Evolutionary conservation across 371 early-diverging fungal species (phyloP).

Genomic region (Lichtheimia ornata): DNA sequence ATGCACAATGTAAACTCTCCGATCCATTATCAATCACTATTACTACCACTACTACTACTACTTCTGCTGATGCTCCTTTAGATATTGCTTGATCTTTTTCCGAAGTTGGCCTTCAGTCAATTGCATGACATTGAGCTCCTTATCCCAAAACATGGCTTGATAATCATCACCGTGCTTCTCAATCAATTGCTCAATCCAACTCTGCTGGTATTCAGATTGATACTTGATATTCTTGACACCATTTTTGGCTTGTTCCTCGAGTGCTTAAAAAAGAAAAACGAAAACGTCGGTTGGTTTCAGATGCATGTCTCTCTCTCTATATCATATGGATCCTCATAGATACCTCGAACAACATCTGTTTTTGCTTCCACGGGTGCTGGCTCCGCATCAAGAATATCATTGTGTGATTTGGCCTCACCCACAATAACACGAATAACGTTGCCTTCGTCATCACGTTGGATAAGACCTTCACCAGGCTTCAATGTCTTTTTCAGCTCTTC

Average conservation of each 20-base stretch:
- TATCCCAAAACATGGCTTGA: slow-evolving; percentile 88
- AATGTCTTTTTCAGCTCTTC: slow-evolving; percentile 48
- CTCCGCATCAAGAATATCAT: slow-evolving; percentile 61
- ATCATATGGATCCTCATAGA: not conserved
- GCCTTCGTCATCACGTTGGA: slow-evolving; percentile 85
- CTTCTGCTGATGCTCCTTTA: slow-evolving; percentile 4
- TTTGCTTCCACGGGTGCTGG: slow-evolving; percentile 57
- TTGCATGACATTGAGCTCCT: slow-evolving; percentile 81
- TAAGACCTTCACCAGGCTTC: slow-evolving; percentile 72
- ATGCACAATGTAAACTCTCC: not conserved
- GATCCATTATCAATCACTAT: not conserved
- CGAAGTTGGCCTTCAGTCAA: slow-evolving; percentile 77
- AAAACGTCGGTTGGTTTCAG: not conserved
- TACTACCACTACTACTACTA: not conserved
- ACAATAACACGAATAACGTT: slow-evolving; percentile 75
- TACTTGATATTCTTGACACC: slow-evolving; percentile 51
- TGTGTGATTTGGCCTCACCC: slow-evolving; percentile 55
- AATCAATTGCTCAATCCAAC: slow-evolving; percentile 65
- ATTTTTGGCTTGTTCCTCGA: slow-evolving; percentile 63
- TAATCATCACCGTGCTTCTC: slow-evolving; percentile 84
- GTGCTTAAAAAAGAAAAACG: slow-evolving; percentile 18
- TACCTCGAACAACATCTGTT: slow-evolving; percentile 63
- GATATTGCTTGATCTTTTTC: slow-evolving; percentile 43
- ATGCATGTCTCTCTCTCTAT: not conserved
- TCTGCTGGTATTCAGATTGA: slow-evolving; percentile 67